Percentiles rank a stretch among this genome's conserved stretches.
Evolutionary conservation across 805 yeast genomes (phyloP).

Genomic region (Suhomyces pyralidae): DNA sequence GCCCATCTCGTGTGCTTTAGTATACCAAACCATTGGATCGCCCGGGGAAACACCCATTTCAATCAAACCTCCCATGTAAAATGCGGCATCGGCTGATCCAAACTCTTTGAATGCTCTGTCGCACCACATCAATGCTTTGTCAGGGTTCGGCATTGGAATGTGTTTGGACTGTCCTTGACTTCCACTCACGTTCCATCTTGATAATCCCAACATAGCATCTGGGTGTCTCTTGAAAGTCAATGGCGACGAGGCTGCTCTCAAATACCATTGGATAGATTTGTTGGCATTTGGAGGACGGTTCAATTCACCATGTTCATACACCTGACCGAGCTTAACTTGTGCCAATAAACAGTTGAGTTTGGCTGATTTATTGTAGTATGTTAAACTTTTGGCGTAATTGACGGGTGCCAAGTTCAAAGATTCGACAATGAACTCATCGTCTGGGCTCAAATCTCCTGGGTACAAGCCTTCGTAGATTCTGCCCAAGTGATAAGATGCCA

Average conservation of each 20-base stretch:
- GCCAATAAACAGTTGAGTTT: slow-evolving; percentile 38
- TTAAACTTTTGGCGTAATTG: slow-evolving; percentile 40
- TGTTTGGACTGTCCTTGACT: slow-evolving; percentile 32
- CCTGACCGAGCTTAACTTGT: slow-evolving; percentile 40
- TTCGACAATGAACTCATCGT: slow-evolving; percentile 33
- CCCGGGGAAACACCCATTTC: slow-evolving; percentile 31
- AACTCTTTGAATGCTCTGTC: slow-evolving; percentile 42
- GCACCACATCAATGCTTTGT: slow-evolving; percentile 41
- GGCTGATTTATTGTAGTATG: slow-evolving; percentile 42
- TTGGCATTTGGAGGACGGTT: slow-evolving; percentile 36
- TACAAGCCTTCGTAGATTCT: slow-evolving; percentile 43
- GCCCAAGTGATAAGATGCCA: slow-evolving; percentile 41
- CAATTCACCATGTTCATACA: slow-evolving; percentile 43
- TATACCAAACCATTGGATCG: slow-evolving; percentile 29
- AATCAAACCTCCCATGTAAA: slow-evolving; percentile 38
- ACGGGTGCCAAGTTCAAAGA: slow-evolving; percentile 39
- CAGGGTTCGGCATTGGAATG: slow-evolving; percentile 35
- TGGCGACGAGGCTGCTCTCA: slow-evolving; percentile 41
- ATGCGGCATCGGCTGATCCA: slow-evolving; percentile 36
- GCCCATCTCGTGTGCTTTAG: slow-evolving; percentile 35
- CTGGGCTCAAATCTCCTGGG: slow-evolving; percentile 39
- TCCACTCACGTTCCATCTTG: slow-evolving; percentile 40
- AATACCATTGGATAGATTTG: slow-evolving; percentile 45
- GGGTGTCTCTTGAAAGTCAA: slow-evolving; percentile 39
- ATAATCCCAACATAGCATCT: slow-evolving; percentile 44